Evolutionary conservation across 768 basidiomycete species (phyloP).

Genomic region (Tylopilus balloui): DNA sequence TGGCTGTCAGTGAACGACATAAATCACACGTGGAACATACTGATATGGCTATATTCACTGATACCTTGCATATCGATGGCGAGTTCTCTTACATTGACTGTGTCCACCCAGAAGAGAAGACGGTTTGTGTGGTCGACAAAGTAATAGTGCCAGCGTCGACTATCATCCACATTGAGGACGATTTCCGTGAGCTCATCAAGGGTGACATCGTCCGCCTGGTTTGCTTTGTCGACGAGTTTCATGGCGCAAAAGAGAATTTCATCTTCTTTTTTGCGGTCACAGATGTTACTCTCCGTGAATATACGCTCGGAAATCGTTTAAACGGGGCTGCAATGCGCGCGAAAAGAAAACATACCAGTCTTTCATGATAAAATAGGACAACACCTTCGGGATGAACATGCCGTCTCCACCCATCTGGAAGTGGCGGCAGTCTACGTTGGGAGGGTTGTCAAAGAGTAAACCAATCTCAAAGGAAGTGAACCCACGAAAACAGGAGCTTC

Average conservation of each 20-base stretch:
- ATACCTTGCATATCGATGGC: conserved; percentile 5
- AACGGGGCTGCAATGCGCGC: background rate
- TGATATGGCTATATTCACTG: conserved; percentile 7
- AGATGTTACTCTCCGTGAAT: conserved; percentile 13
- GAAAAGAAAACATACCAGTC: conserved; percentile 5
- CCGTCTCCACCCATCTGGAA: conserved; percentile 5
- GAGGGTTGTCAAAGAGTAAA: background rate
- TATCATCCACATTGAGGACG: conserved; percentile 8
- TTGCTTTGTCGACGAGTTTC: conserved; percentile 7
- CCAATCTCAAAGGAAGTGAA: background rate
- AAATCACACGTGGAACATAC: background rate
- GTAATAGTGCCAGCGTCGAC: conserved; percentile 9
- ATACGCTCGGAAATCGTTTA: conserved; percentile 8
- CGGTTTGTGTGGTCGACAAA: conserved; percentile 16
- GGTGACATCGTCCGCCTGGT: background rate
- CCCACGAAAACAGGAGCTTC: conserved; percentile 8
- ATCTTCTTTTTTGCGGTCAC: background rate
- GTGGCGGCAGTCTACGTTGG: background rate
- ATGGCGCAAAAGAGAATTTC: conserved; percentile 3
- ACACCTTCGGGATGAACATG: conserved; percentile 15
- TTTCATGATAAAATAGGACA: conserved; percentile 12
- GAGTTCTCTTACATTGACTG: background rate
- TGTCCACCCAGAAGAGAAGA: conserved; percentile 17
- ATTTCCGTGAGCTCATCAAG: conserved; percentile 10
- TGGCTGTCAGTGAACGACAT: background rate